These are phyloP conservation scores for Cystofilobasidium bisporidii DNA, from an alignment of 768 basidiomycete species.

Conservation along the genomic window DNA sequence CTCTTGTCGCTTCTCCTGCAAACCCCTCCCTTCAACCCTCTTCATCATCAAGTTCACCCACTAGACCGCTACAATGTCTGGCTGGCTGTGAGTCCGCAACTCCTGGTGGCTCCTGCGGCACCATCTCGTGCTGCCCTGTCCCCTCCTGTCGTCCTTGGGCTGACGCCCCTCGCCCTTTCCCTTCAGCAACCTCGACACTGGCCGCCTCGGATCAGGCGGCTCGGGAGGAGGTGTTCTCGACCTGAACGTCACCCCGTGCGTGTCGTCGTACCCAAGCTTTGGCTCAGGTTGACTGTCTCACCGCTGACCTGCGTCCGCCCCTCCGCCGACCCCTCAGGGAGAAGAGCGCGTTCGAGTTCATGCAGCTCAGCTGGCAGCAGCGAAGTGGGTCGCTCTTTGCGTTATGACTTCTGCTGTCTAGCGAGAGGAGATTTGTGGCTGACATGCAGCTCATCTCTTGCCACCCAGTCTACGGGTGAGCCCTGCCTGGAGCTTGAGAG, in stretches of 20 bases:
- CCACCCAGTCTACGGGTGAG: not conserved
- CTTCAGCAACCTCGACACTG: conserved; percentile 15
- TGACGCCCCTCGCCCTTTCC: not conserved
- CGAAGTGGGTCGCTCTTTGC: not conserved
- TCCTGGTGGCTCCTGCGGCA: no score
- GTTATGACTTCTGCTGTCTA: no score
- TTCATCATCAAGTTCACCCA: no score
- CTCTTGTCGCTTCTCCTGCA: not conserved
- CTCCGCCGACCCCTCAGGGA: conserved; percentile 2
- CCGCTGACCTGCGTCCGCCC: not conserved
- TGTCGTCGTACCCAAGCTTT: not conserved
- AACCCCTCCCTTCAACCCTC: not conserved
- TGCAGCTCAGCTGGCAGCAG: conserved; percentile 24
- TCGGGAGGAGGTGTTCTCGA: conserved; percentile 11
- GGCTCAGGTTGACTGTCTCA: no score
- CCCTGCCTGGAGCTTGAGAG: not conserved
- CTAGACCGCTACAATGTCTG: not conserved
- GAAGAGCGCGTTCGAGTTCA: conserved; percentile 28
- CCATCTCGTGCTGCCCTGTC: not conserved
- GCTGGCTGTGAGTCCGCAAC: not conserved
- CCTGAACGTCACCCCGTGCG: conserved; percentile 26
- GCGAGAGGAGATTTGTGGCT: no score
- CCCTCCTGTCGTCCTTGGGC: no score
- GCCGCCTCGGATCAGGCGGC: conserved; percentile 12
- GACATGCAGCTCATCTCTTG: not conserved